A percentile compares a stretch with the other conserved stretches of the same genome.
Conservation (phyloP, 441 rosid species). For the Flueggea neowawraea region DNA sequence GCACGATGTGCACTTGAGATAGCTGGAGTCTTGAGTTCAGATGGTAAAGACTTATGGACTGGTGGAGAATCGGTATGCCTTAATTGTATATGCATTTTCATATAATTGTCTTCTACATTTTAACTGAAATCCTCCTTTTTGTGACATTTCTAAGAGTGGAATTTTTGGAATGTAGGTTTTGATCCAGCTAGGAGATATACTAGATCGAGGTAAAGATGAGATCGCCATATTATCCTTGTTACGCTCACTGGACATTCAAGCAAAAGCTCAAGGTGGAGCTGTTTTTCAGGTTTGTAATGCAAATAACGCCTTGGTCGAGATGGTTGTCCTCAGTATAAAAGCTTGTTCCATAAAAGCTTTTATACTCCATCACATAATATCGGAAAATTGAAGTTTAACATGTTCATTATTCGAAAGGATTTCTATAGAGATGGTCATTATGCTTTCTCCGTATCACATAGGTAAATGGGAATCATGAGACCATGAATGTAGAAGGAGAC, state of each 20-base stretch:
- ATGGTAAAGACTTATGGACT: constrained; percentile 67
- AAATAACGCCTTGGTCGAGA: neutral
- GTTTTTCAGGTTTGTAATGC: constrained; percentile 70
- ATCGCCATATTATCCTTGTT: constrained; percentile 80
- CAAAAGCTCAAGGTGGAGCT: constrained; percentile 86
- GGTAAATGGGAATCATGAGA: constrained; percentile 96
- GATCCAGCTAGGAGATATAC: constrained; percentile 88
- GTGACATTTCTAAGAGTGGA: neutral
- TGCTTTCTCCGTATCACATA: constrained; percentile 4
- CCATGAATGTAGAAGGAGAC: constrained; percentile 92
- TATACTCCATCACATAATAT: too few species aligned
- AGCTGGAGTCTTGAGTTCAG: constrained; percentile 78
- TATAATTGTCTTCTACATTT: neutral
- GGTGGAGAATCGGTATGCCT: constrained; percentile 70
- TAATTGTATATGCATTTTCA: neutral
- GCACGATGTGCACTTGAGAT: constrained; percentile 75
- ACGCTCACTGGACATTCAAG: constrained; percentile 70
- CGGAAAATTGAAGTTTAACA: too few species aligned
- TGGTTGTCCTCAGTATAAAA: too few species aligned
- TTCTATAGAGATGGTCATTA: too few species aligned
- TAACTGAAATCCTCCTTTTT: too few species aligned
- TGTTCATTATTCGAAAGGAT: neutral
- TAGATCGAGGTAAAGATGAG: constrained; percentile 89
- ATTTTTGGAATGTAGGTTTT: constrained; percentile 43
- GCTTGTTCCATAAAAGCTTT: too few species aligned